These are phyloP conservation scores for Eutrema yunnanense DNA, from an alignment of 345 rosid genomes.

Conservation along the genomic window DNA sequence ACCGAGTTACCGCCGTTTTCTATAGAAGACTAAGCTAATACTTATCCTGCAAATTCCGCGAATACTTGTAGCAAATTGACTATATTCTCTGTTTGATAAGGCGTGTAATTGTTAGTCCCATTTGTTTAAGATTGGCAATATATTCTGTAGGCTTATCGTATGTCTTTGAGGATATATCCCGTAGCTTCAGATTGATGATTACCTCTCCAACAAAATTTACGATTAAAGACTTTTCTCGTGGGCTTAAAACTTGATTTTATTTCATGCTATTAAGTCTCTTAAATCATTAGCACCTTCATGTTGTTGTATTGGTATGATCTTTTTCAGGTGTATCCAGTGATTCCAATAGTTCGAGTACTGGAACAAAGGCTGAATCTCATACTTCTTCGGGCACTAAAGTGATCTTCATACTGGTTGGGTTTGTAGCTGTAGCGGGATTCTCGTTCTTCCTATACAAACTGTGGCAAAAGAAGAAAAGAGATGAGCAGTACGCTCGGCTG, in stretches of 20 bases:
- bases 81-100: too few species aligned
- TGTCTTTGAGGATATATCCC: background rate
- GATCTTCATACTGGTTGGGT: slow-evolving; percentile 37
- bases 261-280: background rate
- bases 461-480: slow-evolving; percentile 95
- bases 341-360: slow-evolving; percentile 32
- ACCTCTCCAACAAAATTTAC: too few species aligned
- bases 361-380: slow-evolving; percentile 25
- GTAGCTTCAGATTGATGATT: background rate
- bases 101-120: too few species aligned
- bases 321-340: slow-evolving; percentile 50
- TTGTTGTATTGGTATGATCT: background rate
- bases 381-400: slow-evolving; percentile 44
- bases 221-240: background rate
- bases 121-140: too few species aligned
- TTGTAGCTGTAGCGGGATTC: slow-evolving; percentile 42
- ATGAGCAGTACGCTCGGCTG: slow-evolving; percentile 88
- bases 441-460: slow-evolving; percentile 60
- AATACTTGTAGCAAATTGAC: too few species aligned
- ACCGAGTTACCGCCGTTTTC: too few species aligned
- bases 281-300: background rate
- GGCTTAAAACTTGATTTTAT: background rate
- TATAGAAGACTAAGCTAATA: too few species aligned
- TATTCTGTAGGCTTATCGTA: too few species aligned
- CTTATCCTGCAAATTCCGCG: too few species aligned